A percentile compares a stretch with the other conserved stretches of the same genome.
Conservation (phyloP, 441 rosid species). For the Eutrema salsugineum region DNA sequence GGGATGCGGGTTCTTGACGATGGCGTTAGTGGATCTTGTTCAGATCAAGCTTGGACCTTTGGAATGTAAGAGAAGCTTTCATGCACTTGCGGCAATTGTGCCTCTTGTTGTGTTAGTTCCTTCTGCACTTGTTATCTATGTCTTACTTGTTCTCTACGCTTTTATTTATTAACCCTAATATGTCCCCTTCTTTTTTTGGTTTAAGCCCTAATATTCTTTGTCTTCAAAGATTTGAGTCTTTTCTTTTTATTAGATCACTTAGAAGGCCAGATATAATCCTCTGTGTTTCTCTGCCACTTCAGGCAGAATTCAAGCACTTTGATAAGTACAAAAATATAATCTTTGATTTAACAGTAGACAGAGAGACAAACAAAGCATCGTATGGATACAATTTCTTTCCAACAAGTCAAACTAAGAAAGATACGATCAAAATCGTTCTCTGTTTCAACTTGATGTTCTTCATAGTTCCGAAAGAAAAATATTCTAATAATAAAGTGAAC, state of each 20-base stretch:
- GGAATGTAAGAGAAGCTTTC: constrained; percentile 46
- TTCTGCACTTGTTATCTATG: constrained; percentile 48
- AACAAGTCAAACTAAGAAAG: neutral
- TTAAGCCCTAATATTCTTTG: neutral
- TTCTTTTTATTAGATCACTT: neutral
- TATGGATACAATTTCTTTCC: neutral
- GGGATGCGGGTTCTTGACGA: constrained; percentile 76
- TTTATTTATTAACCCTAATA: constrained; percentile 34
- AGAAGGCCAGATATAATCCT: neutral
- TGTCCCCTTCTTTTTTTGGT: neutral
- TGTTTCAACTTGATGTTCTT: constrained; percentile 9
- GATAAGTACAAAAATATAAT: neutral
- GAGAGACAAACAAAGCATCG: neutral
- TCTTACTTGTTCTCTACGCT: constrained; percentile 59
- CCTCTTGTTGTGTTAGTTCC: constrained; percentile 76
- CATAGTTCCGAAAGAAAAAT: constrained; percentile 16
- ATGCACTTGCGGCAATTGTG: constrained; percentile 56
- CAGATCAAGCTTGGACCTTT: constrained; percentile 78
- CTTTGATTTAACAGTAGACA: neutral
- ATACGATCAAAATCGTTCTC: neutral
- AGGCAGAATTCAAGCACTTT: neutral
- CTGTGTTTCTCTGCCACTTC: neutral
- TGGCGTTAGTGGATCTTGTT: constrained; percentile 74
- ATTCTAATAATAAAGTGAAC: constrained; percentile 82
- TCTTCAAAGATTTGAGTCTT: neutral